A percentile compares a stretch with the other conserved stretches of the same genome.
These are phyloP conservation scores for Orbilia ellipsospora DNA, from an alignment of 2,329 filamentous ascomycete genomes.

Conservation along the genomic window DNA sequence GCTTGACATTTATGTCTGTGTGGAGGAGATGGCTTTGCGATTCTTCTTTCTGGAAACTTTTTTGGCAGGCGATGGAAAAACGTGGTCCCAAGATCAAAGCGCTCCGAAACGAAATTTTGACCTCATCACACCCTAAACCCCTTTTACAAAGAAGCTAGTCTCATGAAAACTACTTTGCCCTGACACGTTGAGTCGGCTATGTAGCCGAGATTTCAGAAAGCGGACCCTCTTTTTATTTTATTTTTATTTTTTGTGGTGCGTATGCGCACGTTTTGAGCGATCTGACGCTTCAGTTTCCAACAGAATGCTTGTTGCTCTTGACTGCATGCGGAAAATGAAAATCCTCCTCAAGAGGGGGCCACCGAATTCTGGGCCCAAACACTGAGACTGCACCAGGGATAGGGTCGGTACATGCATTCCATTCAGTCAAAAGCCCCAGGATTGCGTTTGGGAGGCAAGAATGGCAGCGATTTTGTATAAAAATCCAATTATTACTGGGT, in stretches of 20 bases:
- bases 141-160: not conserved
- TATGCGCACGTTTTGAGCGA: not conserved
- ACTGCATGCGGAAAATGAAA: constrained; percentile 30
- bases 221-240: too few species aligned
- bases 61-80: not conserved
- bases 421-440: too few species aligned
- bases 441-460: too few species aligned
- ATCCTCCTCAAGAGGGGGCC: constrained; percentile 12
- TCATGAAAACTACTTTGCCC: not conserved
- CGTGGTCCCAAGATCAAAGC: constrained; percentile 14
- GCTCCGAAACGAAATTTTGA: constrained; percentile 10
- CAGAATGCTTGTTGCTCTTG: constrained; percentile 7
- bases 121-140: not conserved
- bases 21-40: too few species aligned
- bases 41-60: not conserved
- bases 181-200: too few species aligned
- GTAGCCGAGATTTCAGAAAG: too few species aligned
- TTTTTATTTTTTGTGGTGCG: not conserved
- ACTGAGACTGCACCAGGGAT: not conserved
- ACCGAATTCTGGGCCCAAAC: constrained; percentile 34
- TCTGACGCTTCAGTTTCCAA: too few species aligned
- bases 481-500: too few species aligned
- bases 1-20: too few species aligned
- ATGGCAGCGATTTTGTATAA: too few species aligned
- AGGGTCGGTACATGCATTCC: too few species aligned